Evolutionary conservation across 2,329 filamentous ascomycete genomes (phyloP).

Genomic region (Nemania serpens): DNA sequence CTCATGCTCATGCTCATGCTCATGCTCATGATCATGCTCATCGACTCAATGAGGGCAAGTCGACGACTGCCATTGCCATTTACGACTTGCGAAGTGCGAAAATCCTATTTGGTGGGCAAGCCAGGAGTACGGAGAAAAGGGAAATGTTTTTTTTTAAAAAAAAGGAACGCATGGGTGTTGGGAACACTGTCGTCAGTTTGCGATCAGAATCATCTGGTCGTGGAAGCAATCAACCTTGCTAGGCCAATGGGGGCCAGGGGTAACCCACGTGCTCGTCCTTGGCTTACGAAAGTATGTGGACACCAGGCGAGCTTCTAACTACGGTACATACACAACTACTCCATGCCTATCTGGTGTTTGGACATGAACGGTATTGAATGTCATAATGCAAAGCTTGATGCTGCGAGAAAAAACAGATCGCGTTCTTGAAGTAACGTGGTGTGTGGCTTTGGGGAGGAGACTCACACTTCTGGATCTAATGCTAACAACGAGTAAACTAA

Average conservation of each 20-base stretch:
- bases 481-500: neutral
- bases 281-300: slow-evolving; percentile 13
- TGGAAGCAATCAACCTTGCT: neutral
- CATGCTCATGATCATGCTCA: too few relatives aligned
- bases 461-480: neutral
- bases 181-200: neutral
- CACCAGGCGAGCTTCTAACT: slow-evolving; percentile 2
- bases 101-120: neutral
- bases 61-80: too few relatives aligned
- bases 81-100: neutral
- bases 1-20: too few relatives aligned
- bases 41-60: neutral
- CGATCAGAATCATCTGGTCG: neutral
- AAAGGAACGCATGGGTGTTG: neutral
- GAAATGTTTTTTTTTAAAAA: neutral
- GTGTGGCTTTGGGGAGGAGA: neutral
- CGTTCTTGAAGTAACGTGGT: neutral
- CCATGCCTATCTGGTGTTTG: slow-evolving; percentile 3
- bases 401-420: neutral
- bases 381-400: neutral
- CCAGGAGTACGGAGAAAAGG: slow-evolving; percentile 12
- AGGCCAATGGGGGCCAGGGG: slow-evolving; percentile 16
- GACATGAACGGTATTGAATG: neutral
- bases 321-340: slow-evolving; percentile 2
- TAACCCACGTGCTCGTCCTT: slow-evolving; percentile 12